These are phyloP conservation scores for Cyclotella baltica DNA, from an alignment of 108 stramenopile genomes.

Conservation along the genomic window DNA sequence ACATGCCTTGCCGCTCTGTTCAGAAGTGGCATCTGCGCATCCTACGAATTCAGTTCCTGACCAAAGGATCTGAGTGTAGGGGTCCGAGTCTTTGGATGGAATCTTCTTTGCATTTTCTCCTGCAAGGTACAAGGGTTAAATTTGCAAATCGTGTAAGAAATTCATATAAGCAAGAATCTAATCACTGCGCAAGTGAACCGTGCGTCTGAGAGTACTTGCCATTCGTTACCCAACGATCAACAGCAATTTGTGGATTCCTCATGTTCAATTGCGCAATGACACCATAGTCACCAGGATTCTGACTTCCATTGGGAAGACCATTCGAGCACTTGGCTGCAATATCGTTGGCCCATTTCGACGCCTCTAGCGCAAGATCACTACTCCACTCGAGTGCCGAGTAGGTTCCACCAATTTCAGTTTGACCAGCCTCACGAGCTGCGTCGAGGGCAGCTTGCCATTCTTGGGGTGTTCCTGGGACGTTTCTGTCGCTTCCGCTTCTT, in stretches of 20 bases:
- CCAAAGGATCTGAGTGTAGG: constrained; percentile 15
- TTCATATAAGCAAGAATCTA: not conserved
- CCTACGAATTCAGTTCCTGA: constrained; percentile 10
- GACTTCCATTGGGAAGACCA: not conserved
- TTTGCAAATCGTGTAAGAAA: not conserved
- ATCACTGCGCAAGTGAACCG: not conserved
- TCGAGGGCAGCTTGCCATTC: not conserved
- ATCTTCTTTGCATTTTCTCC: constrained; percentile 1
- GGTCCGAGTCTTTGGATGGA: not conserved
- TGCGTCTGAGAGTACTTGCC: not conserved
- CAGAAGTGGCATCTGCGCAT: constrained; percentile 4
- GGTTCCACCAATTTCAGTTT: not conserved
- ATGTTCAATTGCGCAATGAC: not conserved
- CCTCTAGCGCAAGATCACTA: not conserved
- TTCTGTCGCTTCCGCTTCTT: not conserved
- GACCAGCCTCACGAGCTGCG: not conserved
- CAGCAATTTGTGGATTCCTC: not conserved
- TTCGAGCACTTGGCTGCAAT: not conserved
- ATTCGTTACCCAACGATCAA: constrained; percentile 7
- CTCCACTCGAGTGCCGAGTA: constrained; percentile 11
- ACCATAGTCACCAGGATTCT: constrained; percentile 10
- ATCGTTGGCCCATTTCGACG: not conserved
- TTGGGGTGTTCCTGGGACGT: constrained; percentile 7
- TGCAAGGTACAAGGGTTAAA: not conserved
- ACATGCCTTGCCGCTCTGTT: not conserved